A percentile compares a stretch with the other conserved stretches of the same genome.
phyloP scores from a whole-genome alignment of 345 rosid species.

The Carallia brachiata region DNA sequence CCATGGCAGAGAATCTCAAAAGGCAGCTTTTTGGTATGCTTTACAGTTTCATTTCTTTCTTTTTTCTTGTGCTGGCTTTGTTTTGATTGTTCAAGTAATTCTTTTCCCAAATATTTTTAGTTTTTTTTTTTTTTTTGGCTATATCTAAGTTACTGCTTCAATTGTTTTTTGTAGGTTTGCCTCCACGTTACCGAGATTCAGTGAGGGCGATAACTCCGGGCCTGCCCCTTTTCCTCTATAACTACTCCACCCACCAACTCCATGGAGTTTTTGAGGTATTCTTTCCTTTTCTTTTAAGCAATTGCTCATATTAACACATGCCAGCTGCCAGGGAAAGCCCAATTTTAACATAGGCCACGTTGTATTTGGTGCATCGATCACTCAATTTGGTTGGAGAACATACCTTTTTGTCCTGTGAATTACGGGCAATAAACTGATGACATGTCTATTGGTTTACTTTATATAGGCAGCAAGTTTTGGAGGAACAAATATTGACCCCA shows the following conservation, averaged over 20 bases:
- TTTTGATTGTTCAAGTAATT: not conserved
- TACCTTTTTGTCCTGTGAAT: not conserved
- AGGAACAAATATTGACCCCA: constrained; percentile 91
- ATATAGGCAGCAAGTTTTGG: constrained; percentile 89
- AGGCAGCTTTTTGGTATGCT: constrained; percentile 83
- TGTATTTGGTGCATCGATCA: not conserved
- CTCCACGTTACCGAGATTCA: constrained; percentile 92
- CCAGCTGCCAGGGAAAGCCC: not conserved
- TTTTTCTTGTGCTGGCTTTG: too few relatives aligned
- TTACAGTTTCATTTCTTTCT: not conserved
- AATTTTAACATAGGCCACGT: not conserved
- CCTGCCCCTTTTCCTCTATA: constrained; percentile 91
- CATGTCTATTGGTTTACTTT: not conserved
- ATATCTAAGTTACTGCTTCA: not conserved
- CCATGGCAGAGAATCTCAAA: constrained; percentile 91
- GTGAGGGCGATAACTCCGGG: constrained; percentile 98
- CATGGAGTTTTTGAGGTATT: constrained; percentile 90
- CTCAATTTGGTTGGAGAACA: not conserved
- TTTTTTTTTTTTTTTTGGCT: not conserved
- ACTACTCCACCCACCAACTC: constrained; percentile 98
- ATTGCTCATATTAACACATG: not conserved
- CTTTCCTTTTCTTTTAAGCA: not conserved
- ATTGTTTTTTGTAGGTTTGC: constrained; percentile 49
- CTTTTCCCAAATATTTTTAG: not conserved
- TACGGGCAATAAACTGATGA: not conserved